phyloP scores from a whole-genome alignment of 2,329 filamentous ascomycete genomes.

The Fusarium redolens region DNA sequence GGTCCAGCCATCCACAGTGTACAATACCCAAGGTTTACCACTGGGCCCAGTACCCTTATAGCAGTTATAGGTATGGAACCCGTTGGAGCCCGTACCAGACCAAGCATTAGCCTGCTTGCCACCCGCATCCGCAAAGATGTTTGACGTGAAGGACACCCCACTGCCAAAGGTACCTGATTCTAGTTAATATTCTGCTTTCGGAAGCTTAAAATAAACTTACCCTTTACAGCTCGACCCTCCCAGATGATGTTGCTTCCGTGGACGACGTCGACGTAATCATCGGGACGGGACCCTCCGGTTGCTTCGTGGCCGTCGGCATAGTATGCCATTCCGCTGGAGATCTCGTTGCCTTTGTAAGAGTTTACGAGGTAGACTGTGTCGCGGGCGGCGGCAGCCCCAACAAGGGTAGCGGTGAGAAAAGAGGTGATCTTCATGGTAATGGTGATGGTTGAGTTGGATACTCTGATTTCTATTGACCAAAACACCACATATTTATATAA shows the following conservation, averaged over 20 bases:
- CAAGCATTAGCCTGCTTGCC: not conserved
- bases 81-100: not conserved
- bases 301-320: not conserved
- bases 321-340: conserved; percentile 5
- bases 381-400: fast-evolving
- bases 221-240: conserved; percentile 1
- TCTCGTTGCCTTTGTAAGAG: not conserved
- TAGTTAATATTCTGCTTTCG: not conserved
- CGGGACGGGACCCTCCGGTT: not conserved
- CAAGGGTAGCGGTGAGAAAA: not conserved
- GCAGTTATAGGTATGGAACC: not conserved
- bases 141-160: not conserved
- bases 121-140: not conserved
- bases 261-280: not conserved
- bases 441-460: fast-evolving
- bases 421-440: not conserved
- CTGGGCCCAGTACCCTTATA: not conserved
- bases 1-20: conserved; percentile 2
- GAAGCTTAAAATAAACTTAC: not conserved
- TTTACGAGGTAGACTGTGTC: not conserved
- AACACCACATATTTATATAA: not conserved
- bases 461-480: not conserved
- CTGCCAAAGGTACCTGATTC: not conserved
- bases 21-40: not conserved
- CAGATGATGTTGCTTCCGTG: not conserved